phyloP scores from a whole-genome alignment of 2,329 filamentous ascomycete genomes.

The Aspergillus fischeri region DNA sequence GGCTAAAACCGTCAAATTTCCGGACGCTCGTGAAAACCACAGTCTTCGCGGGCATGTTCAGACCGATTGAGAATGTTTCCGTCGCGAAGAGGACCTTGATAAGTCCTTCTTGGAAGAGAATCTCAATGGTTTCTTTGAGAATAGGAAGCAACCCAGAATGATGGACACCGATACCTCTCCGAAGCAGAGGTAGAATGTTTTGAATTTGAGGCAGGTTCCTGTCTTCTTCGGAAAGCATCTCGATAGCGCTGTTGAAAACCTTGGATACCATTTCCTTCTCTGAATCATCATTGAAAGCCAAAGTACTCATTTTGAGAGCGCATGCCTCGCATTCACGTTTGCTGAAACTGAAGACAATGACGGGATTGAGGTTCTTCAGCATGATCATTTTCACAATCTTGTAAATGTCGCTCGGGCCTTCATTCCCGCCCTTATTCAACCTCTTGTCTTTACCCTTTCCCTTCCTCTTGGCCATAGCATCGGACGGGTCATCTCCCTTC shows the following conservation, averaged over 20 bases:
- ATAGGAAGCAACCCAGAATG: constrained; percentile 94
- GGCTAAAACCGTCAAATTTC: constrained; percentile 83
- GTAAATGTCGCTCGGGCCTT: constrained; percentile 76
- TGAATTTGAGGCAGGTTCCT: constrained; percentile 83
- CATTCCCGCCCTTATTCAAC: constrained; percentile 76
- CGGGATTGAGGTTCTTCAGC: constrained; percentile 93
- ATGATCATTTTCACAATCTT: constrained; percentile 99
- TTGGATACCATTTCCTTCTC: constrained; percentile 93
- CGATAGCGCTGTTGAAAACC: constrained; percentile 90
- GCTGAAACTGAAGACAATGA: constrained; percentile 99
- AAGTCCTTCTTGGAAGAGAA: constrained; percentile 93
- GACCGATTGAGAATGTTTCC: constrained; percentile 95
- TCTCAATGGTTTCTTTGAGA: constrained; percentile 97
- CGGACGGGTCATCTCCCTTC: constrained; percentile 77
- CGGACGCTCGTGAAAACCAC: constrained; percentile 97
- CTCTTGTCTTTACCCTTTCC: constrained; percentile 91
- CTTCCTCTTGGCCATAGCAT: constrained; percentile 73
- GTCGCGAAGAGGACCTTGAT: constrained; percentile 98
- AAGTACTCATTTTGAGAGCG: constrained; percentile 77
- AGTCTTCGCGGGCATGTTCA: constrained; percentile 99
- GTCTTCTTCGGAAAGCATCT: constrained; percentile 88
- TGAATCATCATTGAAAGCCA: constrained; percentile 93
- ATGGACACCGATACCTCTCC: constrained; percentile 93
- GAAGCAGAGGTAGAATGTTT: constrained; percentile 81
- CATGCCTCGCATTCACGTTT: constrained; percentile 93